A percentile compares a stretch with the other conserved stretches of the same genome.
These are phyloP conservation scores for Zalerion maritima DNA, from an alignment of 495 filamentous ascomycete species.

Conservation along the genomic window DNA sequence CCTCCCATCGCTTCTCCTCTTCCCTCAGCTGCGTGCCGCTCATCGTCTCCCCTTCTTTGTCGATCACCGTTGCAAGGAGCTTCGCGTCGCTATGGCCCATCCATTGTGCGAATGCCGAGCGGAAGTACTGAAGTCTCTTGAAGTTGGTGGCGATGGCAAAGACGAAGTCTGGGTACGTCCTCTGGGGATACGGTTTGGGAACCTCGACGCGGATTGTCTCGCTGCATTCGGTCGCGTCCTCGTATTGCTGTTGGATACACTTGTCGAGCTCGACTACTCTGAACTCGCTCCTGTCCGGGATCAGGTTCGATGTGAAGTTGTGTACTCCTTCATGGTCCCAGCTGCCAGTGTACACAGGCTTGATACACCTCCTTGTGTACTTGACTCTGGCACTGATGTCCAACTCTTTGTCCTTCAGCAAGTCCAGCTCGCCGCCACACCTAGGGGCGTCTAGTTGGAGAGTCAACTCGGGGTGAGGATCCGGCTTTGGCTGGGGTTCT, in stretches of 20 bases:
- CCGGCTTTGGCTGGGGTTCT: no score
- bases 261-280: conserved; percentile 13
- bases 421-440: conserved; percentile 12
- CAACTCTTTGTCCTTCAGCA: conserved; percentile 13
- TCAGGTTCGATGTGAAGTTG: conserved; percentile 18
- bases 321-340: conserved; percentile 15
- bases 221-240: no score
- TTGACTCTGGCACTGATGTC: conserved; percentile 20
- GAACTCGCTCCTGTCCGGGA: conserved; percentile 14
- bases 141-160: conserved; percentile 47
- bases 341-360: conserved; percentile 9
- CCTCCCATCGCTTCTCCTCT: conserved; percentile 14
- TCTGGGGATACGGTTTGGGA: conserved; percentile 15
- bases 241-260: no score
- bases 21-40: conserved; percentile 18
- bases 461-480: no score
- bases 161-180: conserved; percentile 19
- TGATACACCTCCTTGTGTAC: conserved; percentile 24
- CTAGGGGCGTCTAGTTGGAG: no score
- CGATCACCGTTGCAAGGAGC: conserved; percentile 40
- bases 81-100: conserved; percentile 38
- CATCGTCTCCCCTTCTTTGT: conserved; percentile 20
- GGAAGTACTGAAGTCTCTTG: conserved; percentile 38
- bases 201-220: conserved; percentile 18
- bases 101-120: conserved; percentile 46